Base-by-base conservation (phyloP, 306 rosid genomes). In the Castanopsis chinensis region DNA sequence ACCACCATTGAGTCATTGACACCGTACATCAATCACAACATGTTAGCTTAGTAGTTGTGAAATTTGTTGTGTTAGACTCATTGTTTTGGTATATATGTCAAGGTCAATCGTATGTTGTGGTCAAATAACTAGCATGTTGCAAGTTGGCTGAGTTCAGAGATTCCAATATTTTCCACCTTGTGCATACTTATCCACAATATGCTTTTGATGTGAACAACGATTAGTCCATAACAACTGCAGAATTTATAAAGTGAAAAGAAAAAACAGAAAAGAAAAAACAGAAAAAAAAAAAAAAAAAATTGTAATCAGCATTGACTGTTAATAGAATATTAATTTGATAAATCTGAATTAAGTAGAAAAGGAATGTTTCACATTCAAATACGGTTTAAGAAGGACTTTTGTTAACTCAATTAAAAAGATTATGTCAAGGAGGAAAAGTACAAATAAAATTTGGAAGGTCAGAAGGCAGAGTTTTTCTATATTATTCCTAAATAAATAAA, bases 81-180 rank as follows among this genome's bases (percentile, higher is more conserved):
- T 37, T 37, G 45, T 67, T 78, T 57, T 64, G 67, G 72, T 76
- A 51, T 53, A 71, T 67, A 58, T 30, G 78, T 72, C 64, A 70
- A 52, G 27, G 45, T 45, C 59, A 72, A 49, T 53, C 35, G 35
- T 18, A 25, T 72, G 35, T 79, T 73, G 35, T 0, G 21, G 67
- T 73, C 68, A 72, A 74, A 70, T 52, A 11, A 51, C 35, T 27
- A 20, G 33, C 56, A n/a, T 35, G 18, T 23, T 49, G 3, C 69
- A 58, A 37, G 25, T 19, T 60, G 37, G 72, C 43, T 32, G 19
- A 9, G 35, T 19, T 19, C 71, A 5, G 13, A 74, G 76, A 71
- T 74, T 17, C 19, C 56, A 69, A 55, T 37, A 0, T 12, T 54
- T 23, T 45, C 18, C 33, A 76, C 21, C 57, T 2, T 9, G 18